phyloP scores from a whole-genome alignment of 2,329 filamentous ascomycete genomes.

The Aspergillus terreus region DNA sequence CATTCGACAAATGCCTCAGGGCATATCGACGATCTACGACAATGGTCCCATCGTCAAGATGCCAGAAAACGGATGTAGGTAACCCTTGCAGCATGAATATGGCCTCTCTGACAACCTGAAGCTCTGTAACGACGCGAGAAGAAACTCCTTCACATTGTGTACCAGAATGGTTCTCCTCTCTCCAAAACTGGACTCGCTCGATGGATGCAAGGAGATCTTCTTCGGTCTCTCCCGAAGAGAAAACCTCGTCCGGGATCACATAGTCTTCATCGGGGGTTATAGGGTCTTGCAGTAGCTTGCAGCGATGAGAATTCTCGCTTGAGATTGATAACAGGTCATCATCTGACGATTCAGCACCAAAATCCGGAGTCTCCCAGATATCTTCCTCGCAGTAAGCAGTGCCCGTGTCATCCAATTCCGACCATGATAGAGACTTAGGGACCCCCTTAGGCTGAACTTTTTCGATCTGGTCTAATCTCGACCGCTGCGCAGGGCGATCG shows the following conservation, averaged over 20 bases:
- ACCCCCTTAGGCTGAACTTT: slow-evolving; percentile 47
- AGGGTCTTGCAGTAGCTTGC: slow-evolving; percentile 24
- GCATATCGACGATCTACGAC: slow-evolving; percentile 37
- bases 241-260: slow-evolving; percentile 30
- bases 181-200: slow-evolving; percentile 49
- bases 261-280: slow-evolving; percentile 29
- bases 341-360: slow-evolving; percentile 36
- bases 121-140: slow-evolving; percentile 57
- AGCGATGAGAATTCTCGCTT: slow-evolving; percentile 29
- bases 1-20: slow-evolving; percentile 30
- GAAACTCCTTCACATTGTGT: slow-evolving; percentile 14
- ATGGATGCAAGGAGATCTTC: slow-evolving; percentile 37
- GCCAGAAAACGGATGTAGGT: slow-evolving; percentile 66
- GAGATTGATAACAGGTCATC: slow-evolving; percentile 33
- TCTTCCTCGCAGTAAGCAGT: slow-evolving; percentile 56
- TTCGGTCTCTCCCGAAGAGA: slow-evolving; percentile 26
- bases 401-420: slow-evolving; percentile 73
- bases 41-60: slow-evolving; percentile 29
- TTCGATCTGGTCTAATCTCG: slow-evolving; percentile 62
- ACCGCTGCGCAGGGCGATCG: slow-evolving; percentile 70
- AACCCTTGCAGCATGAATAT: slow-evolving; percentile 83
- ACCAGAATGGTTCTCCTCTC: slow-evolving; percentile 18
- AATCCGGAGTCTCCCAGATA: slow-evolving; percentile 41
- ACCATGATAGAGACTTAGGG: slow-evolving; percentile 64
- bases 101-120: slow-evolving; percentile 70